Conservation (phyloP, 495 filamentous ascomycete genomes). For the Letharia columbiana region DNA sequence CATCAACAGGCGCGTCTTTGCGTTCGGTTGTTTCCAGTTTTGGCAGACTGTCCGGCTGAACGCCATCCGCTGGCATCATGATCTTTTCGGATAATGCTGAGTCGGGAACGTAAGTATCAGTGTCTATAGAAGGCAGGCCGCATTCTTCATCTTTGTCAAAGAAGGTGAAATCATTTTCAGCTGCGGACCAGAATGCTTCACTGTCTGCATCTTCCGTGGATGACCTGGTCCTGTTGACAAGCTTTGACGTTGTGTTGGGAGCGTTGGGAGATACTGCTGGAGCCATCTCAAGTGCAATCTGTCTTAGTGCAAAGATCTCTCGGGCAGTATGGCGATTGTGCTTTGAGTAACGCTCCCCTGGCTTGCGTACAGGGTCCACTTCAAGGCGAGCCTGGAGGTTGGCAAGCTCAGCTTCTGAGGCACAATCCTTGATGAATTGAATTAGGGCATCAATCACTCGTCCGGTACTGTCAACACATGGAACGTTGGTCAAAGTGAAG, state of each 20-base stretch:
- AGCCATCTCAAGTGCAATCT: constrained; percentile 50
- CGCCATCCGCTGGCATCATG: constrained; percentile 31
- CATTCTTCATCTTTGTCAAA: constrained; percentile 52
- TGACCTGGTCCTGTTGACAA: constrained; percentile 34
- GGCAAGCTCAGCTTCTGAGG: constrained; percentile 49
- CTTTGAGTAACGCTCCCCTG: constrained; percentile 36
- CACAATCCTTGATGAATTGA: constrained; percentile 52
- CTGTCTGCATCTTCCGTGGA: constrained; percentile 53
- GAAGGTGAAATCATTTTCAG: constrained; percentile 54
- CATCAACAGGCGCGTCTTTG: constrained; percentile 33
- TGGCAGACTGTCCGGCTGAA: constrained; percentile 13
- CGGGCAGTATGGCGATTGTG: constrained; percentile 38
- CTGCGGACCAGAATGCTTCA: constrained; percentile 53
- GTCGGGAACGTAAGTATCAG: constrained; percentile 38
- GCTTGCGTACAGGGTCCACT: constrained; percentile 41
- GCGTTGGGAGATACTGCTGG: constrained; percentile 25
- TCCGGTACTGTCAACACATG: constrained; percentile 39
- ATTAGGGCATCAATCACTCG: constrained; percentile 41
- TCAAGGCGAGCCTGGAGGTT: constrained; percentile 41
- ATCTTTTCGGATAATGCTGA: constrained; percentile 40
- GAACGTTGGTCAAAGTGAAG: constrained; percentile 52
- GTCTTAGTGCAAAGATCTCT: constrained; percentile 47
- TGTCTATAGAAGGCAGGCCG: constrained; percentile 41
- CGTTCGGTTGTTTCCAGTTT: not conserved
- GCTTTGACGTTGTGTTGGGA: constrained; percentile 27